Conservation (phyloP, 129 eudicot genomes). For the Arctium minus region DNA sequence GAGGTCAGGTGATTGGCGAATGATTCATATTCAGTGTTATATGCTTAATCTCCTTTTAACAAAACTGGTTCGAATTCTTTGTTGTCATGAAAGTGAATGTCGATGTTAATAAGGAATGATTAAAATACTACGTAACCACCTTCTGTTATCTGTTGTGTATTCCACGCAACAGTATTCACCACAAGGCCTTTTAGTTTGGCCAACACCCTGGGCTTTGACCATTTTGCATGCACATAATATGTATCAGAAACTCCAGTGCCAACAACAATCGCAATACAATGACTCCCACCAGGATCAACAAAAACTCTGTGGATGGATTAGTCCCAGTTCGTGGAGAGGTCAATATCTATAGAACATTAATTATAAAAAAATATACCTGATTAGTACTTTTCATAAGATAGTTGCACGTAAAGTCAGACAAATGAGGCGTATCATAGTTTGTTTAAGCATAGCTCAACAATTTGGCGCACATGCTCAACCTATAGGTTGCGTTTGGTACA, state of each 20-base stretch:
- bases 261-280: conserved; percentile 74
- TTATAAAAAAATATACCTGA: background rate
- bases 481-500: no score
- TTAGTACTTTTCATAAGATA: background rate
- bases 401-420: background rate
- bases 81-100: background rate
- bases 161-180: conserved; percentile 95
- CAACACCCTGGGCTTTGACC: conserved; percentile 83
- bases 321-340: conserved; percentile 89
- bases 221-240: conserved; percentile 79
- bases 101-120: background rate
- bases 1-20: no score
- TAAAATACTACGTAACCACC: conserved; percentile 34
- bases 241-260: conserved; percentile 86
- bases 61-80: no score
- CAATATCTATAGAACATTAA: conserved; percentile 55
- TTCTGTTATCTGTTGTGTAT: conserved; percentile 87
- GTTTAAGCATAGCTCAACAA: background rate
- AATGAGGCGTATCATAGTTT: background rate
- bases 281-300: conserved; percentile 97
- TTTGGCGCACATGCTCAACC: background rate
- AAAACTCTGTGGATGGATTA: conserved; percentile 88
- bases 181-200: conserved; percentile 73
- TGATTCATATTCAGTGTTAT: no score
- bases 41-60: no score